phyloP scores from a whole-genome alignment of 345 rosid species.

The Syzygium grande region DNA sequence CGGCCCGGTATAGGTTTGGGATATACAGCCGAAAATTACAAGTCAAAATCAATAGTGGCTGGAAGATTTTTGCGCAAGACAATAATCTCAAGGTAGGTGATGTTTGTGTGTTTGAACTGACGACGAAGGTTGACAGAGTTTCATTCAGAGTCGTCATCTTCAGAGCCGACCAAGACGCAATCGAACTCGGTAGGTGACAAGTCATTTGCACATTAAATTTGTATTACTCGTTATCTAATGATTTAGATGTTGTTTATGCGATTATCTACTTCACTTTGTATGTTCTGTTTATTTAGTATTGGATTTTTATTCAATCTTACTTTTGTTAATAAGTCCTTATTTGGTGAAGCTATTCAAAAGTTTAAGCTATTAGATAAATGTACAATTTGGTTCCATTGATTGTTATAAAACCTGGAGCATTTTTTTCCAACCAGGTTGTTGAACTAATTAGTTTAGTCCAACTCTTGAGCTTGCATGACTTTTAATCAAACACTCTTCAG shows the following conservation, averaged over 20 bases:
- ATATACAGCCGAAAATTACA: neutral
- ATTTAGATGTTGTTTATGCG: neutral
- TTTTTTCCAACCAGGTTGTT: neutral
- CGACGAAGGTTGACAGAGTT: neutral
- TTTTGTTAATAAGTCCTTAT: no score
- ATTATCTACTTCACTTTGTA: neutral
- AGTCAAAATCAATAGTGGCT: neutral
- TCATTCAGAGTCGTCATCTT: constrained; percentile 3
- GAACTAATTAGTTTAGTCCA: neutral
- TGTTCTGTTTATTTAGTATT: neutral
- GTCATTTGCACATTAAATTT: neutral
- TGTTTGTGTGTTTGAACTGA: constrained; percentile 14
- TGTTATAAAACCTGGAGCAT: neutral
- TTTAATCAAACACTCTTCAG: neutral
- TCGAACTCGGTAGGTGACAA: neutral
- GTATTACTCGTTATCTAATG: neutral
- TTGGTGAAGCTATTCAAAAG: neutral
- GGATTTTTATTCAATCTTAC: no score
- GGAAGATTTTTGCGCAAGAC: constrained; percentile 10
- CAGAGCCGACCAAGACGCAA: neutral
- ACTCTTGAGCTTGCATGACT: neutral
- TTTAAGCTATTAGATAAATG: neutral
- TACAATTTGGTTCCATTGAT: no score
- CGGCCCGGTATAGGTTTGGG: neutral
- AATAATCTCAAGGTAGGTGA: constrained; percentile 7